A percentile compares a stretch with the other conserved stretches of the same genome.
phyloP scores from a whole-genome alignment of 768 basidiomycete genomes.

The Boletus edulis region DNA sequence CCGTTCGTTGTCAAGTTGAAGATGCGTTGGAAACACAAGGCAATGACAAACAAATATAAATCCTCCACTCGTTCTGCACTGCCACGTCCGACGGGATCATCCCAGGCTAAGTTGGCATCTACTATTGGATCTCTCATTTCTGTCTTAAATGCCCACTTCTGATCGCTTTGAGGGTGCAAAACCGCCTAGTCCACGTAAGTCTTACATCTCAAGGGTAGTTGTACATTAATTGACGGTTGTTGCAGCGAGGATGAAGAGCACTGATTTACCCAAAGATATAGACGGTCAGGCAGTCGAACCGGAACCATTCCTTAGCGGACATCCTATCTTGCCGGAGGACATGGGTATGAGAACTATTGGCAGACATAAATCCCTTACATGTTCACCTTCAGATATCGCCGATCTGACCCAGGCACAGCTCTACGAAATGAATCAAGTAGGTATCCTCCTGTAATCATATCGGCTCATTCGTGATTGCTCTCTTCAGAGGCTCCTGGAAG shows the following conservation, averaged over 20 bases:
- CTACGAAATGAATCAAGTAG: constrained; percentile 41
- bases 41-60: too few relatives aligned
- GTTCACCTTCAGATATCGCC: constrained; percentile 28
- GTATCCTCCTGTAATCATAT: background rate
- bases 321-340: constrained; percentile 30
- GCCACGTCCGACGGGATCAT: too few relatives aligned
- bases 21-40: too few relatives aligned
- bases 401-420: constrained; percentile 34
- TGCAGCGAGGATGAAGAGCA: constrained; percentile 27
- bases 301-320: constrained; percentile 25
- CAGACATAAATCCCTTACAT: background rate
- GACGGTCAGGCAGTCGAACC: constrained; percentile 2
- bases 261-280: constrained; percentile 20
- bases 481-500: constrained; percentile 39
- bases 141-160: constrained; percentile 8
- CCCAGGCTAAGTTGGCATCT: too few relatives aligned
- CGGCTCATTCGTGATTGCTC: background rate
- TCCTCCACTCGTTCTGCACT: too few relatives aligned
- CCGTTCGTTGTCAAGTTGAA: too few relatives aligned
- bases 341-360: constrained; percentile 21
- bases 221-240: background rate
- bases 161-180: background rate
- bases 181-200: constrained; percentile 29
- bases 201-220: background rate
- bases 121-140: too few relatives aligned